Conservation (phyloP, 2,329 filamentous ascomycete genomes). For the Ophiostoma angusticollis region DNA sequence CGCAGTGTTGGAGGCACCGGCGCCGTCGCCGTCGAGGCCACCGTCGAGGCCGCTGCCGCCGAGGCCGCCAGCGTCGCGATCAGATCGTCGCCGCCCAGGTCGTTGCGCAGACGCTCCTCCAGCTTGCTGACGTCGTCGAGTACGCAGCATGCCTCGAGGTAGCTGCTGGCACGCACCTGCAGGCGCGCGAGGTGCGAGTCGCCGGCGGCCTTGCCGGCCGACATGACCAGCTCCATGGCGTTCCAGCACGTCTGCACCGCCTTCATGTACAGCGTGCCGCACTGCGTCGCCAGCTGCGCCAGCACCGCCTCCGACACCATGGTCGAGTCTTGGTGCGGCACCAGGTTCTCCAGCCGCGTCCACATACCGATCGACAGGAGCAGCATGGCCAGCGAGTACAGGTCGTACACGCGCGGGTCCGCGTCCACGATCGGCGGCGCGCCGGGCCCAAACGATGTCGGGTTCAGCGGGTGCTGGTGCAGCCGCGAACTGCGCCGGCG, state of each 20-base stretch:
- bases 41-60: not conserved
- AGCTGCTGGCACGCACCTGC: slow-evolving; percentile 42
- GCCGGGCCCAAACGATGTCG: slow-evolving; percentile 29
- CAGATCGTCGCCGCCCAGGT: slow-evolving; percentile 23
- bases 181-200: slow-evolving; percentile 41
- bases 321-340: slow-evolving; percentile 31
- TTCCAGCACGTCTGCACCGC: slow-evolving; percentile 60
- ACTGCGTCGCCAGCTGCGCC: slow-evolving; percentile 51
- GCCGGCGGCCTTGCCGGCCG: slow-evolving; percentile 24
- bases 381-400: slow-evolving; percentile 62
- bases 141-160: slow-evolving; percentile 49
- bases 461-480: slow-evolving; percentile 56
- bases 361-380: slow-evolving; percentile 65
- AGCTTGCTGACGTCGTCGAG: slow-evolving; percentile 46
- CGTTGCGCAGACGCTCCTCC: slow-evolving; percentile 38
- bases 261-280: slow-evolving; percentile 62
- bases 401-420: slow-evolving; percentile 48
- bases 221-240: slow-evolving; percentile 51
- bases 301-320: slow-evolving; percentile 49
- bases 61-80: not conserved
- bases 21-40: not conserved
- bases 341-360: slow-evolving; percentile 49
- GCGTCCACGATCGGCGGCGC: slow-evolving; percentile 35
- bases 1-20: not conserved
- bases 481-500: slow-evolving; percentile 25